Evolutionary conservation across 306 rosid species (phyloP).

Genomic region (Comarum palustre): DNA sequence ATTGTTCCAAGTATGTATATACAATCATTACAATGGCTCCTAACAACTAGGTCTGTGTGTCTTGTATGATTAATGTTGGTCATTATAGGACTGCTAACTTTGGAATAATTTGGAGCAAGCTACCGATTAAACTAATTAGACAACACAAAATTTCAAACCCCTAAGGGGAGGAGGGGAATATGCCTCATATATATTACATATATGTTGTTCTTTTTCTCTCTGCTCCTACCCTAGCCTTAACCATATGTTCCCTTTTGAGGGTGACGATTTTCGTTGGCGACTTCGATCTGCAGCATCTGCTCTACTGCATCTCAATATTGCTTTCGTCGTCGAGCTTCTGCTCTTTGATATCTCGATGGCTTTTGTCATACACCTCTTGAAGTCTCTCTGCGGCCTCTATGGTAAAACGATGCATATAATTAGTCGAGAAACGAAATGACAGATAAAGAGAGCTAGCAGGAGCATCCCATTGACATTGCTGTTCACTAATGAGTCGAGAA

Average conservation of each 20-base stretch:
- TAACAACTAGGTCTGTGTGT: constrained; percentile 16
- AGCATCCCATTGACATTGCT: neutral
- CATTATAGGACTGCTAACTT: neutral
- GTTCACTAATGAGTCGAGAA: neutral
- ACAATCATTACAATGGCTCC: constrained; percentile 5
- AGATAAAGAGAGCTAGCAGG: too few relatives aligned
- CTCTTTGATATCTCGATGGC: neutral
- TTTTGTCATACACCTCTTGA: neutral
- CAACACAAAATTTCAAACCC: neutral
- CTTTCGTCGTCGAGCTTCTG: neutral
- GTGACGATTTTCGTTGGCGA: neutral
- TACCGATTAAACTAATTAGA: neutral
- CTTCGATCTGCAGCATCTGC: neutral
- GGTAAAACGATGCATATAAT: neutral
- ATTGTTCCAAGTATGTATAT: neutral
- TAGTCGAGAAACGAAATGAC: too few relatives aligned
- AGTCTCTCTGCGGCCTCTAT: neutral
- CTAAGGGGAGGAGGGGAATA: neutral
- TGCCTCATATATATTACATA: too few relatives aligned
- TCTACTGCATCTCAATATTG: neutral
- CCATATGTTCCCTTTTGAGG: too few relatives aligned
- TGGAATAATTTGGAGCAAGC: neutral
- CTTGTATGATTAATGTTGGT: neutral
- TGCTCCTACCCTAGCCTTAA: too few relatives aligned
- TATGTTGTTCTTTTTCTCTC: too few relatives aligned